These are phyloP conservation scores for Adansonia grandidieri DNA, from an alignment of 441 rosid genomes.

Conservation along the genomic window DNA sequence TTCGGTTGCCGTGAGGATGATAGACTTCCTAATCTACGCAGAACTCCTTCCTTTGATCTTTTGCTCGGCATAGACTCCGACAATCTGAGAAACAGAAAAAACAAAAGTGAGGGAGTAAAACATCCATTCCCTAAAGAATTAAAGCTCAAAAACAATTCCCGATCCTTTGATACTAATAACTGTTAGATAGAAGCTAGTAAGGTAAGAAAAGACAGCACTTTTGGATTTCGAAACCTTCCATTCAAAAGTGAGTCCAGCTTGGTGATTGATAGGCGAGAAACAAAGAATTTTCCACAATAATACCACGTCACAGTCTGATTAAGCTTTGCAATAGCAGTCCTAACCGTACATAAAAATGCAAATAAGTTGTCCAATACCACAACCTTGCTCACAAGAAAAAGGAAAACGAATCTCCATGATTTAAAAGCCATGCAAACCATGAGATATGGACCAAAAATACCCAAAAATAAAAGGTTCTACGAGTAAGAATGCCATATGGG, in stretches of 20 bases:
- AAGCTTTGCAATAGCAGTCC: background rate
- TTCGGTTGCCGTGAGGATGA: conserved; percentile 34
- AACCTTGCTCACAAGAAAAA: background rate
- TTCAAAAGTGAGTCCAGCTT: conserved; percentile 7
- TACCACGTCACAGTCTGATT: background rate
- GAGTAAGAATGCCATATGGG: background rate
- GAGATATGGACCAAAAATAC: background rate
- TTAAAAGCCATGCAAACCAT: conserved; percentile 2
- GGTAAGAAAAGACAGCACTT: background rate
- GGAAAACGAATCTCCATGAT: background rate
- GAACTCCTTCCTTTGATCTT: conserved; percentile 39
- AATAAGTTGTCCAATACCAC: background rate
- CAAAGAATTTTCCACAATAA: background rate
- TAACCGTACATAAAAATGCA: background rate
- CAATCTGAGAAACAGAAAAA: conserved; percentile 33
- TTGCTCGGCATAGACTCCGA: conserved; percentile 39
- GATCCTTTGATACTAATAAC: background rate
- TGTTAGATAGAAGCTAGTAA: background rate
- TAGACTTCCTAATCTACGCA: conserved; percentile 30
- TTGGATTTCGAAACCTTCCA: background rate
- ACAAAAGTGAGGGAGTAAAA: background rate
- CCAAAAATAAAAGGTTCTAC: background rate
- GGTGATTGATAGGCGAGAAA: background rate
- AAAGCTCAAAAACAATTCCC: background rate
- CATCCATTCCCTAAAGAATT: background rate